A percentile compares a stretch with the other conserved stretches of the same genome.
Conservation (phyloP, 1,139 yeast species). For the Suhomyces coccinellae region DNA sequence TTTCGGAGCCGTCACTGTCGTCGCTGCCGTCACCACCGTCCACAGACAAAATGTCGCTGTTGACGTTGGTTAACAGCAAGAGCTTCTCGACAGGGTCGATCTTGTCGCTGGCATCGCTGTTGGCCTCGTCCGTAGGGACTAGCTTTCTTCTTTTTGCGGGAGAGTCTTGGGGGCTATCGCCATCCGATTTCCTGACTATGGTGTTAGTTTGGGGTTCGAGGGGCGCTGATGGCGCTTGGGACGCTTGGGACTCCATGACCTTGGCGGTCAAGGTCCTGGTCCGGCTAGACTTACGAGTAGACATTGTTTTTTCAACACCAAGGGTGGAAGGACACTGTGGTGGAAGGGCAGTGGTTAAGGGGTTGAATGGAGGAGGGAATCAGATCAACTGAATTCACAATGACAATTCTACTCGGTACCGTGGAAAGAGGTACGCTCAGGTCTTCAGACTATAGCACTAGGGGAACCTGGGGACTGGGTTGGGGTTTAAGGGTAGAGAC, state of each 20-base stretch:
- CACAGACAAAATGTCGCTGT: constrained; percentile 31
- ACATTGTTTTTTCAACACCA: constrained; percentile 14
- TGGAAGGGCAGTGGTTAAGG: not conserved
- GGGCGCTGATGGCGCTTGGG: constrained; percentile 2
- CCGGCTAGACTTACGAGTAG: constrained; percentile 38
- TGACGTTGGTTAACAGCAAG: constrained; percentile 37
- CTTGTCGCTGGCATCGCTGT: constrained; percentile 23
- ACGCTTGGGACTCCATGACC: constrained; percentile 13
- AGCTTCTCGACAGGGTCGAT: constrained; percentile 49
- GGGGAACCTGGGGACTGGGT: not conserved
- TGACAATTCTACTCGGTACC: constrained; percentile 9
- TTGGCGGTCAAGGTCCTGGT: constrained; percentile 27
- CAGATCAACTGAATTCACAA: constrained; percentile 6
- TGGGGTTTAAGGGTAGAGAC: constrained; percentile 4
- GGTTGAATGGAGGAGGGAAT: not conserved
- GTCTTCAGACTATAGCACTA: constrained; percentile 5
- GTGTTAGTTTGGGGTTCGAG: constrained; percentile 11
- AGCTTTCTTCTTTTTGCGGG: constrained; percentile 8
- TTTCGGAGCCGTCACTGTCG: not conserved
- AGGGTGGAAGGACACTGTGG: not conserved
- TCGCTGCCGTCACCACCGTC: constrained; percentile 15
- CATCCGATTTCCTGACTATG: constrained; percentile 14
- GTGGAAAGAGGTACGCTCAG: constrained; percentile 4
- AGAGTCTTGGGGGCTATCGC: not conserved
- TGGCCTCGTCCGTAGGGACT: constrained; percentile 8